phyloP scores from a whole-genome alignment of 148 eudicot genomes.

The Suaeda aralocaspica region DNA sequence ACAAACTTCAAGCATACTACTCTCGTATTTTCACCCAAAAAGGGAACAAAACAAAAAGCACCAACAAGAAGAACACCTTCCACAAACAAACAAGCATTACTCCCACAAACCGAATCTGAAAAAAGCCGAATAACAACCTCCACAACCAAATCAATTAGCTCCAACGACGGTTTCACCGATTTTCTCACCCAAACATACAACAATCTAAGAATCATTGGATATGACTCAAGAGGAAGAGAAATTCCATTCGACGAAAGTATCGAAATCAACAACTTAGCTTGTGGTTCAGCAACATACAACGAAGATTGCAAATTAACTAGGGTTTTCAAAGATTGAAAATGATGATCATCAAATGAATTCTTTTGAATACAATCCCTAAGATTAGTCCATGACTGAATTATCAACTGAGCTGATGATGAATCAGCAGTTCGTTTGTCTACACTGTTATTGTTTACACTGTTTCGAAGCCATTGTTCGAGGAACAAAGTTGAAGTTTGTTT shows the following conservation, averaged over 20 bases:
- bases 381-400: slow-evolving; percentile 90
- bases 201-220: slow-evolving; percentile 69
- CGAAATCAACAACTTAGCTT: slow-evolving; percentile 73
- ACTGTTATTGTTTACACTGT: slow-evolving; percentile 29
- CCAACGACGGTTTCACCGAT: slow-evolving; percentile 56
- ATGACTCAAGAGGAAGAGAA: slow-evolving; percentile 57
- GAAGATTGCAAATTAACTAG: slow-evolving; percentile 49
- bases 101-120: slow-evolving; percentile 28
- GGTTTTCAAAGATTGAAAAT: slow-evolving; percentile 50
- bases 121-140: slow-evolving; percentile 40
- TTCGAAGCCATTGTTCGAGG: slow-evolving; percentile 84
- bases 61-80: slow-evolving; percentile 73
- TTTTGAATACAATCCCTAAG: slow-evolving; percentile 65
- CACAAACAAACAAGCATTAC: slow-evolving; percentile 38
- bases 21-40: slow-evolving; percentile 50
- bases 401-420: slow-evolving; percentile 65
- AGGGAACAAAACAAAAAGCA: slow-evolving; percentile 53
- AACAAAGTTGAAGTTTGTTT: slow-evolving; percentile 52
- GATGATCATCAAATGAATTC: slow-evolving; percentile 41
- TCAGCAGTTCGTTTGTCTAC: slow-evolving; percentile 29
- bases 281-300: slow-evolving; percentile 90
- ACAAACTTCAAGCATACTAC: slow-evolving; percentile 53
- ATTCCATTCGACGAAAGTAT: slow-evolving; percentile 55
- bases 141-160: slow-evolving; percentile 48
- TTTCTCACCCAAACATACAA: slow-evolving; percentile 87